phyloP scores from a whole-genome alignment of 2,329 filamentous ascomycete species.

The Nakataea oryzae region DNA sequence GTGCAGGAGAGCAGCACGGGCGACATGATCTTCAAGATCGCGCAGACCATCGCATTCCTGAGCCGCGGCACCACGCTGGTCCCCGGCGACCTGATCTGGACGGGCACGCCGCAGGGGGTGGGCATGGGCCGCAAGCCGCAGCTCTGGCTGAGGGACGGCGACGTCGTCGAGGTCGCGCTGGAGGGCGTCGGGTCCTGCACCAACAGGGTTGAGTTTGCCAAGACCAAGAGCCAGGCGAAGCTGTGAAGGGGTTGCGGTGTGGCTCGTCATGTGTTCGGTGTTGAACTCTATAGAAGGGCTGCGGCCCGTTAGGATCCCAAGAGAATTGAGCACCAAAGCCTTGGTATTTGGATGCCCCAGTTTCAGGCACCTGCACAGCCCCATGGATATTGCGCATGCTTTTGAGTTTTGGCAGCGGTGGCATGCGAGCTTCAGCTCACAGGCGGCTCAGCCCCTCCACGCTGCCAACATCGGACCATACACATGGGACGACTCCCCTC shows the following conservation, averaged over 20 bases:
- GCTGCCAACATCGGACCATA: too few relatives aligned
- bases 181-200: constrained; percentile 53
- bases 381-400: too few relatives aligned
- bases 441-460: too few relatives aligned
- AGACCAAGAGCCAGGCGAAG: constrained; percentile 20
- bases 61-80: constrained; percentile 52
- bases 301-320: too few relatives aligned
- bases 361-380: too few relatives aligned
- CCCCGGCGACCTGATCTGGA: constrained; percentile 57
- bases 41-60: constrained; percentile 47
- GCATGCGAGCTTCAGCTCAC: too few relatives aligned
- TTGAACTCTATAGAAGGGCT: too few relatives aligned
- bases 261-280: too few relatives aligned
- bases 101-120: constrained; percentile 59
- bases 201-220: constrained; percentile 35
- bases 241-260: constrained; percentile 16
- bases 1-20: constrained; percentile 38
- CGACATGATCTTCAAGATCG: constrained; percentile 55
- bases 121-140: constrained; percentile 58
- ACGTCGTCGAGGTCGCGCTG: constrained; percentile 57
- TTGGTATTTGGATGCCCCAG: too few relatives aligned
- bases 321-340: too few relatives aligned
- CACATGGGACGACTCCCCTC: too few relatives aligned
- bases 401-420: too few relatives aligned
- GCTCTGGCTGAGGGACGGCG: constrained; percentile 60